Percentiles rank a stretch among this genome's conserved stretches.
Evolutionary conservation across 2,329 filamentous ascomycete genomes (phyloP).

Genomic region (Colletotrichum sp.): DNA sequence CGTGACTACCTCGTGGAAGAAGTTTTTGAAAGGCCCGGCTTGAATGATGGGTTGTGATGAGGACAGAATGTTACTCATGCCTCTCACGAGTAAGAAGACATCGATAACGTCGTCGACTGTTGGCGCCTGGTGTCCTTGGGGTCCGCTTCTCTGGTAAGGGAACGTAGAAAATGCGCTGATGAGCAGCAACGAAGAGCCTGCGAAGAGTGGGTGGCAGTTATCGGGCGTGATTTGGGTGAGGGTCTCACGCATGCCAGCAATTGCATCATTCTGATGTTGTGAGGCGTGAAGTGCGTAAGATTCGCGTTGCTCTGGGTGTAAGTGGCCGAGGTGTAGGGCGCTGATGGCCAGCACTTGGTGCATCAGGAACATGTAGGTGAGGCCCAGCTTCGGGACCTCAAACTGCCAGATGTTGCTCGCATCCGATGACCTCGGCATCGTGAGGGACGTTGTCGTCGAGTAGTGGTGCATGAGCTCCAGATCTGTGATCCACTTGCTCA

Average conservation of each 20-base stretch:
- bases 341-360: slow-evolving; percentile 36
- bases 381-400: slow-evolving; percentile 29
- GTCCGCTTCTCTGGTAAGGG: slow-evolving; percentile 14
- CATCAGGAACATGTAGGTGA: slow-evolving; percentile 32
- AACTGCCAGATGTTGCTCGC: slow-evolving; percentile 34
- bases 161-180: slow-evolving; percentile 35
- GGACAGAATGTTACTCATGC: slow-evolving; percentile 34
- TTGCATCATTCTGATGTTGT: slow-evolving; percentile 36
- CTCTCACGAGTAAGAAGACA: slow-evolving; percentile 33
- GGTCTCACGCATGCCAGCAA: slow-evolving; percentile 31
- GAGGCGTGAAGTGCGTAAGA: slow-evolving; percentile 31
- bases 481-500: slow-evolving; percentile 36
- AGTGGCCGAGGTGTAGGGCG: slow-evolving; percentile 32
- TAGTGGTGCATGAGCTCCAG: slow-evolving; percentile 42
- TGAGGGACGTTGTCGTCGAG: slow-evolving; percentile 31
- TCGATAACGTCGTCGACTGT: slow-evolving; percentile 35
- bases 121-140: slow-evolving; percentile 20
- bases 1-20: slow-evolving; percentile 22
- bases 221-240: slow-evolving; percentile 29
- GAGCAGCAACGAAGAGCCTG: slow-evolving; percentile 33
- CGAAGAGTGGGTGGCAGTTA: slow-evolving; percentile 37
- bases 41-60: slow-evolving; percentile 26
- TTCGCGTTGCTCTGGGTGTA: slow-evolving; percentile 28
- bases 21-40: slow-evolving; percentile 23
- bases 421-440: slow-evolving; percentile 31